Evolutionary conservation across 2,329 filamentous ascomycete genomes (phyloP), one percentile per base, ranked within the genome.

Genomic region (Penicillium sp.): DNA sequence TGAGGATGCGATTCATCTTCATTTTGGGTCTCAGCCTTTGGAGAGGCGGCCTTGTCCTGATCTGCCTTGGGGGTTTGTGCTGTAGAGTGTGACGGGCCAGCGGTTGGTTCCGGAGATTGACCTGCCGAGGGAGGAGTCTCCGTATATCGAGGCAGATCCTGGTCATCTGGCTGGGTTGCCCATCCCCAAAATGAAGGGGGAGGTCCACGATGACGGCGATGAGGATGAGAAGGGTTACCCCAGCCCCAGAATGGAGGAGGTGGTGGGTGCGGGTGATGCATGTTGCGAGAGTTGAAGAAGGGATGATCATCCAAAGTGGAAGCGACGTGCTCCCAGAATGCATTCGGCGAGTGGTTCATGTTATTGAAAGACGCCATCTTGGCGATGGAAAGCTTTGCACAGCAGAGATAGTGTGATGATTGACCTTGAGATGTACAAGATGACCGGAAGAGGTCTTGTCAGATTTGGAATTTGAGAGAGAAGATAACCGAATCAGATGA

Each of bases 271-370:
- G 24, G 29, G 13, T 46, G 49, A 28, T 54, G 64, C 60, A 47
- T 56, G 34, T 51, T 61, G 44, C 67, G 63, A 52, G 64, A 65
- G 45, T 62, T 61, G 52, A 73, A 75, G 63, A 73, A 71, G 26
- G 76, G 72, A 57, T 77, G 71, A 25, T 68, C 62, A 54, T 80
- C 76, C 9, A 81, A 67, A 51, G 47, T 49, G 7, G 65, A 68
- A 45, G 74, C 70, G 45, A 80, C 56, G 50, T 76, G 77, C 61
- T 81, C 76, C 78, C 78, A 80, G 61, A 81, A 78, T 44, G 76
- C 74, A 57, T 73, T 57, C 9, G 54, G 70, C 4, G 71, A 71
- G 47, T 74, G 69, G 49, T 79, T 78, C 67, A 78, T 72, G 60
- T 78, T 75, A 49, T 72, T 70, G 50, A 79, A 66, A 55, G 75